Evolutionary conservation across 169 alveolate species (phyloP).

Genomic region (Plasmodium knowlesi): DNA sequence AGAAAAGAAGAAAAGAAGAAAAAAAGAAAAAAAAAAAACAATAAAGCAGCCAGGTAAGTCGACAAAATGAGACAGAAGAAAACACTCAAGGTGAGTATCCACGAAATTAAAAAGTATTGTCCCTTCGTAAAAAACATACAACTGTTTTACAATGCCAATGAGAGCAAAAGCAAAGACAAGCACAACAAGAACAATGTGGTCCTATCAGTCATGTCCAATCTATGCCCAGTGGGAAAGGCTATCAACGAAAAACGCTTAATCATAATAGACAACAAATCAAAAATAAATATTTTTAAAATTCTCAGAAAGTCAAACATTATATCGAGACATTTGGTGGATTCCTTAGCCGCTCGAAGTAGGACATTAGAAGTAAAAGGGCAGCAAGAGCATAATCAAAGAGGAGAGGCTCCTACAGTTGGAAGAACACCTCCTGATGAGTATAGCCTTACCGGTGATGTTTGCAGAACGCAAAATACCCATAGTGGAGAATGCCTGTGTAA

Average conservation of each 20-base stretch:
- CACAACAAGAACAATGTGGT: conserved; percentile 65
- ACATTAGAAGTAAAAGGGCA: background rate
- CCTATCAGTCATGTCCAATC: conserved; percentile 65
- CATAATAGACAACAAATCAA: conserved; percentile 68
- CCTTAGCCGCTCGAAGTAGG: background rate
- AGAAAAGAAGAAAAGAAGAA: too few species aligned
- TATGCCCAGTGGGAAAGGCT: conserved; percentile 73
- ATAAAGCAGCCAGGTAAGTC: background rate
- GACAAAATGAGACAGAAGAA: conserved; percentile 66
- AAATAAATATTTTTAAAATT: conserved; percentile 49
- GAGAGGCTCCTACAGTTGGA: background rate
- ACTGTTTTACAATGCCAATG: conserved; percentile 16
- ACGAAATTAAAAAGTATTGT: conserved; percentile 67
- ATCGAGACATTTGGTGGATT: conserved; percentile 2
- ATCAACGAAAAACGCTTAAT: conserved; percentile 70
- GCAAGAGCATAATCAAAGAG: background rate
- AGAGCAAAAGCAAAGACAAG: conserved; percentile 56
- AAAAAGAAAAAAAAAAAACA: background rate
- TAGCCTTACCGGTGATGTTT: background rate
- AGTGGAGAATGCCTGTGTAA: background rate
- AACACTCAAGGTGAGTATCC: conserved; percentile 60
- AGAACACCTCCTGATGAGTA: background rate
- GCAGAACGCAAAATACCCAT: background rate
- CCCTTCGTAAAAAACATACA: conserved; percentile 66
- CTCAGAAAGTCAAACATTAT: conserved; percentile 24